Base-by-base conservation (phyloP, 192 early-diverging fungal species). In the Gryganskiella cystojenkinii region DNA sequence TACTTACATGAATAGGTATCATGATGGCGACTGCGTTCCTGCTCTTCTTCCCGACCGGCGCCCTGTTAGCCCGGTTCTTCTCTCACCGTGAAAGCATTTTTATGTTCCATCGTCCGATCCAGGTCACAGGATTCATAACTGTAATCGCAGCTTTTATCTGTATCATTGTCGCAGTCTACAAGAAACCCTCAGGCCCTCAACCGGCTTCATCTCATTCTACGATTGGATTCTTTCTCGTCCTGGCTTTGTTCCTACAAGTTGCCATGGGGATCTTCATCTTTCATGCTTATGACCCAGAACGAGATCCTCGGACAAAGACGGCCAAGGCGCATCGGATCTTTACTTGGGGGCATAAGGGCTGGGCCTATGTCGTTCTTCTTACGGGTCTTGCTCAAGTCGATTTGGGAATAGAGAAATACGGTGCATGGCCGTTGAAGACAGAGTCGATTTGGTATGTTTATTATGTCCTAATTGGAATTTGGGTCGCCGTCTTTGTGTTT, bases 1-100 rank as follows among this genome's bases (percentile, higher is more conserved):
- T 52, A 13, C 14, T 30, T 52, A 14, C 17, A 9, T 56, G n/a
- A n/a, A 19, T 61, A 76, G 73, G 59, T 19, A 13, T 51, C 4
- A 43, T 76, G 60, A 76, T 76, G 73, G 24, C 73, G 3, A 34
- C 63, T 4, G 65, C 59, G 24, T 76, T 76, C 55, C 30, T 76
- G 35, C 22, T 76, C 7, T 22, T 76, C 25, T 61, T 76, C 15
- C 73, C 73, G 2, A n/a, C 49, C 11, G 73, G 73, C 1, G 73
- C 73, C 15, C 17, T 47, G 20, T 24, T 76, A 7, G 58, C 61
- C 13, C 57, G 73, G 8, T 76, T 76, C 65, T 76, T 68, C 45
- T 14, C 37, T 24, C 57, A 76, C n/a, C 20, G 55, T 2, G 6
- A 67, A 24, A 9, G 51, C 9, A 33, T 76, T 30, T 76, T 76